These are phyloP conservation scores for Microascus cirrosus DNA, from an alignment of 2,329 filamentous ascomycete genomes.

Conservation along the genomic window DNA sequence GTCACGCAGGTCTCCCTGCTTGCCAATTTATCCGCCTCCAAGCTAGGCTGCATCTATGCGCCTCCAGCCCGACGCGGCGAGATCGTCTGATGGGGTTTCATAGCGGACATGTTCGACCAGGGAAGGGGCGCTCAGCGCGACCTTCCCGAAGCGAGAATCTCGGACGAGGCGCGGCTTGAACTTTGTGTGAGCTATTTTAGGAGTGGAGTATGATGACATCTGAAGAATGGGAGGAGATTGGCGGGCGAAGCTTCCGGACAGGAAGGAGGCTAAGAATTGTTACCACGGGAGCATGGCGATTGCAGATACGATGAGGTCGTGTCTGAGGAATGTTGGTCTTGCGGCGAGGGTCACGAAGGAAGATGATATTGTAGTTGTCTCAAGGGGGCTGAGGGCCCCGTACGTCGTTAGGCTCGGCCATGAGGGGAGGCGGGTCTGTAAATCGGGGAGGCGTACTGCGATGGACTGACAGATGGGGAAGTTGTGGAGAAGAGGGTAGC, in stretches of 20 bases:
- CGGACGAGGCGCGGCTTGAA: too few relatives aligned
- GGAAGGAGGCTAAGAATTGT: neutral
- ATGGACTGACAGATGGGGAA: conserved; percentile 21
- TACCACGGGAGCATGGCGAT: neutral
- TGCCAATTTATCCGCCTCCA: too few relatives aligned
- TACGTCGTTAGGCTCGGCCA: conserved; percentile 12
- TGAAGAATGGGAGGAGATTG: neutral
- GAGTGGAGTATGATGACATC: neutral
- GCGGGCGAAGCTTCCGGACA: neutral
- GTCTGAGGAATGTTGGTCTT: conserved; percentile 18
- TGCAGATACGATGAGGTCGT: conserved; percentile 9
- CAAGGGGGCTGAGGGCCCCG: conserved; percentile 17
- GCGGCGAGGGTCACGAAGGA: conserved; percentile 12
- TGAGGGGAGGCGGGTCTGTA: conserved; percentile 11
- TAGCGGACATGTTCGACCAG: too few relatives aligned
- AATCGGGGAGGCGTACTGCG: conserved; percentile 20
- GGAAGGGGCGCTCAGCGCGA: too few relatives aligned
- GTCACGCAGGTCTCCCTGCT: too few relatives aligned
- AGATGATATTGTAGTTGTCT: conserved; percentile 16
- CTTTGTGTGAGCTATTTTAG: neutral
- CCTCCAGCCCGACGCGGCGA: too few relatives aligned
- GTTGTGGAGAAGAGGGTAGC: conserved; percentile 7
- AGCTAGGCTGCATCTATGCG: too few relatives aligned
- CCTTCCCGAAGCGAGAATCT: too few relatives aligned
- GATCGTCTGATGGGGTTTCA: too few relatives aligned